Evolutionary conservation across 73 alveolate genomes (phyloP).

Genomic region (Tetrahymena malaccensis): DNA sequence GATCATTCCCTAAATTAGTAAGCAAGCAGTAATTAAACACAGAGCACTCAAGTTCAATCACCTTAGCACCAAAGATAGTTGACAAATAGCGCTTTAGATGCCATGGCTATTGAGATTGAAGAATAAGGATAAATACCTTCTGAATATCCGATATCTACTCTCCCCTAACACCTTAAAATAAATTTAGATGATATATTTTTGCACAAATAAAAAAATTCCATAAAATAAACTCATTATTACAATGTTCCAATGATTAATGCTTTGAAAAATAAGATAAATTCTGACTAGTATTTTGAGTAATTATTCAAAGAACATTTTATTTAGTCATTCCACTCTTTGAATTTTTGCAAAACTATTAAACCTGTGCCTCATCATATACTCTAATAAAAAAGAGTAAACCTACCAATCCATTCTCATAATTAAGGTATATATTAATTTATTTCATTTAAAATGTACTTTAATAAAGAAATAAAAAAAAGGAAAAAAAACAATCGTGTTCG

Average conservation of each 20-base stretch:
- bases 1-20: background rate
- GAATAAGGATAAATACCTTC: background rate
- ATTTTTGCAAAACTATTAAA: background rate
- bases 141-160: background rate
- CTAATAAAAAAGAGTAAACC: background rate
- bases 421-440: background rate
- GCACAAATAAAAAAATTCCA: background rate
- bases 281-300: background rate
- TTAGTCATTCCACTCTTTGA: background rate
- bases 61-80: background rate
- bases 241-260: background rate
- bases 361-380: background rate
- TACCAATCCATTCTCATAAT: background rate
- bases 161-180: background rate
- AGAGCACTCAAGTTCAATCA: background rate
- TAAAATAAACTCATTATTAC: background rate
- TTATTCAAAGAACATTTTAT: background rate
- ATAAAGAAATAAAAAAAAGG: background rate
- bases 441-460: background rate
- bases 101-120: background rate
- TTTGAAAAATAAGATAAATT: background rate
- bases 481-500: slow-evolving; percentile 32
- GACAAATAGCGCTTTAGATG: background rate
- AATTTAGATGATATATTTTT: background rate
- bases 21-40: background rate